Evolutionary conservation across 805 yeast genomes (phyloP), one percentile per base, ranked within the genome.

Genomic region (Saccharomycopsis sp.): DNA sequence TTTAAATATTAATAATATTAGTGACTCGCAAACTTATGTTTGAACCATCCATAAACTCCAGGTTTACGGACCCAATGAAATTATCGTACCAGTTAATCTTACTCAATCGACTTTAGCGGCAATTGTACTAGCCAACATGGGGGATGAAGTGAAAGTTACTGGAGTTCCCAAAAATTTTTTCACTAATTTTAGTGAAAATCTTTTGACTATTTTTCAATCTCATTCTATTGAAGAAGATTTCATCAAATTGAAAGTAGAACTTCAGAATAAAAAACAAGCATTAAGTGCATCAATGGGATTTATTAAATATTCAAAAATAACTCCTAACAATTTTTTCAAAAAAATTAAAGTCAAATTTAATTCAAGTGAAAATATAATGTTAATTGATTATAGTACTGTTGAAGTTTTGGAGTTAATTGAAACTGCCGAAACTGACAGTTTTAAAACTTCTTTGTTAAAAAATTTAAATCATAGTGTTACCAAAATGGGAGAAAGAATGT

Each of bases 11-110:
- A n/a, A n/a, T n/a, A 61, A 59, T 12, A 53, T 62, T 12, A 51
- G 59, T 15, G 75, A 69, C 47, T 62, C 74, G 0, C 71, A 63
- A 45, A 67, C 71, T 0, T 67, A 57, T 41, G 66, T 67, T 2
- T 52, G 72, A 34, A 26, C 38, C 8, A 23, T 35, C 14, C 38
- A 35, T 15, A 64, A 71, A 0, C 50, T 69, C 6, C 67, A 69
- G 20, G 26, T 23, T 4, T 23, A 23, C 9, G 30, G 5, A n/a
- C 38, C 38, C 4, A 27, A 31, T 15, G 38, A 35, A 27, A 19
- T 35, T 23, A 20, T 31, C 15, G 5, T 31, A 5, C 36, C 27
- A 5, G 15, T 27, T 6, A 13, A 21, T 10, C 20, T 21, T 19
- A 21, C 18, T 5, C 12, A 29, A 5, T 55, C 62, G 2, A 66